Evolutionary conservation across 768 basidiomycete species (phyloP).

Genomic region (Asterophora lycoperdoides): DNA sequence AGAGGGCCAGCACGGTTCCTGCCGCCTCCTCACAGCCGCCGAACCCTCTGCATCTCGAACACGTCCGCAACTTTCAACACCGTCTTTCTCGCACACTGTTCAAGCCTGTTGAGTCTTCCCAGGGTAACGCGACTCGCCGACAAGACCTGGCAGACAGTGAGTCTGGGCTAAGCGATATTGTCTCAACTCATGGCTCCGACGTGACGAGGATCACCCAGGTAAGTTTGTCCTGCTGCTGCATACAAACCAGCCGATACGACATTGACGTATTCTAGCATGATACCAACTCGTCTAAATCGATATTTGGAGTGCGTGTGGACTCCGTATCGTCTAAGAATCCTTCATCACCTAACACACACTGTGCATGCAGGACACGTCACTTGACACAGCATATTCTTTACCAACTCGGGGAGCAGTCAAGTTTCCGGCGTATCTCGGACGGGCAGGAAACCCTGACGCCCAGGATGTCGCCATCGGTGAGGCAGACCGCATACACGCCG

Average conservation of each 20-base stretch:
- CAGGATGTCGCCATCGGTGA: neutral
- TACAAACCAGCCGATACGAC: neutral
- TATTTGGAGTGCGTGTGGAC: neutral
- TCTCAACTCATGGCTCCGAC: slow-evolving; percentile 16
- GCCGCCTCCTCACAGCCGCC: slow-evolving; percentile 4
- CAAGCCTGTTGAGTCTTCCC: slow-evolving; percentile 1
- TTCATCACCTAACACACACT: neutral
- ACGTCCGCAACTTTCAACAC: slow-evolving; percentile 25
- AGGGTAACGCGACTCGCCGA: neutral
- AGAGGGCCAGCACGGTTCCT: slow-evolving; percentile 20
- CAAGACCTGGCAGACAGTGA: neutral
- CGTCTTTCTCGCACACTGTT: slow-evolving; percentile 19
- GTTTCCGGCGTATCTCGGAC: neutral
- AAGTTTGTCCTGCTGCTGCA: neutral
- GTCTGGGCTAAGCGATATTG: slow-evolving; percentile 2
- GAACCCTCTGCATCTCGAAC: slow-evolving; percentile 22
- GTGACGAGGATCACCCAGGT: slow-evolving; percentile 19
- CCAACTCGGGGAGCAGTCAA: neutral
- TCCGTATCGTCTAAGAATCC: neutral
- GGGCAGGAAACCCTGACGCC: neutral
- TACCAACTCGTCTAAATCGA: neutral
- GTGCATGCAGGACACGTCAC: slow-evolving; percentile 6
- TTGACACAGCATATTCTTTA: neutral
- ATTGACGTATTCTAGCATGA: slow-evolving; percentile 5
- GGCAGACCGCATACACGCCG: slow-evolving; percentile 8